Evolutionary conservation across 768 basidiomycete genomes (phyloP), one percentile per base, ranked within the genome.

Genomic region (Lyophyllum atratum): DNA sequence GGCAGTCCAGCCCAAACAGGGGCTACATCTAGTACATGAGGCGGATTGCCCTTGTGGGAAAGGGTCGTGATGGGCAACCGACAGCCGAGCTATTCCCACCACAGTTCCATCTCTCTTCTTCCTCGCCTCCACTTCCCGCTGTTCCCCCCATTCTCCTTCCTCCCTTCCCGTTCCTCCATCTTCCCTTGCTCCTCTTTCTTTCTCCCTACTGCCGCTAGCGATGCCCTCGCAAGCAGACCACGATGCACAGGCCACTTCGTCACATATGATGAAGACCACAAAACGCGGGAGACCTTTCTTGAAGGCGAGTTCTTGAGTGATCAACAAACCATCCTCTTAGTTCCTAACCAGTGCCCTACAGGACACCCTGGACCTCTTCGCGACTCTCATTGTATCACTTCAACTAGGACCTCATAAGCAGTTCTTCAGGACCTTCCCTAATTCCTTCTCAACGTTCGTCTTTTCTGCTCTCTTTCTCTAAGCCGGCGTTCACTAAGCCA

Each of bases 201-300:
- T 70, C 86, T 83, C 61, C 81, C 80, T 54, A 83, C 44, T 63
- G 66, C 64, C 59, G 58, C 55, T 55, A 60, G 66, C 68, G 62
- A 76, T 79, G 74, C 68, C 75, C 50, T 64, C 69, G 34, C 65
- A 70, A 59, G 64, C 77, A 55, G 81, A 82, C 61, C 52, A 66
- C 67, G 70, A 80, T 48, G 76, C 81, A 28, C 81, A 82, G 65
- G 79, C 84, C 40, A 84, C 83, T 62, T 85, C 90, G 40, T 93
- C 92, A 25, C 95, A 96, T 73, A 92, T 96, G 92, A 97, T 98
- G 95, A 95, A 96, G 85, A 96, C 92, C 14, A 96, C 95, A 70
- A 93, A 93, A 80, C 86, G 95, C 68, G 95, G 95, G 59, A 83
- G 95, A 64, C 95, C 95, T 14, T 97, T 87, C 73, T 84, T 95